Percentiles rank a stretch among this genome's conserved stretches.
Conservation (phyloP, 2,329 filamentous ascomycete species). For the Cladosporium cucumerinum region DNA sequence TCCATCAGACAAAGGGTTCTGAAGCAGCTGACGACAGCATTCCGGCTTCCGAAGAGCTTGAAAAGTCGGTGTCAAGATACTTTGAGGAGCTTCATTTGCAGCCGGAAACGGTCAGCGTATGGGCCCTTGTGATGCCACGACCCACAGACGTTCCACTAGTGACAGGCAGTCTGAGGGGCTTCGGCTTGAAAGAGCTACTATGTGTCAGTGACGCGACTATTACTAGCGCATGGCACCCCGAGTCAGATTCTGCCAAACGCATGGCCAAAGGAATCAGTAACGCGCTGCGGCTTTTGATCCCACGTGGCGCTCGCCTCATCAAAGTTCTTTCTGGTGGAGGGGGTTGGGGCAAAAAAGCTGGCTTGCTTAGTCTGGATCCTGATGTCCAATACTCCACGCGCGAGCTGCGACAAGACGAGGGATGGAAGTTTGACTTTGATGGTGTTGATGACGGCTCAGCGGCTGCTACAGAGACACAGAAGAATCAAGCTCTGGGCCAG, state of each 20-base stretch:
- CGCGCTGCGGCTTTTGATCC: background rate
- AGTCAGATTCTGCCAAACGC: background rate
- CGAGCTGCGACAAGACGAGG: slow-evolving; percentile 54
- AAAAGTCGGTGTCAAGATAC: slow-evolving; percentile 59
- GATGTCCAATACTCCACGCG: slow-evolving; percentile 53
- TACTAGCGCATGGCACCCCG: background rate
- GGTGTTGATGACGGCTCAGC: slow-evolving; percentile 32
- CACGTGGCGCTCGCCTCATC: slow-evolving; percentile 41
- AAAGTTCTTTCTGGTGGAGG: slow-evolving; percentile 71
- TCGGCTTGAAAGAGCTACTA: background rate
- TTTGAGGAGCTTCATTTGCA: slow-evolving; percentile 45
- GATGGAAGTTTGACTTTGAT: slow-evolving; percentile 48
- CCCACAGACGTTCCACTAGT: no score
- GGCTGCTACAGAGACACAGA: slow-evolving; percentile 32
- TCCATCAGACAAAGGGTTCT: background rate
- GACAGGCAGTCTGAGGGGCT: background rate
- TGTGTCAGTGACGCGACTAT: background rate
- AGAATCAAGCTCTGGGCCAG: slow-evolving; percentile 46
- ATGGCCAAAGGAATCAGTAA: background rate
- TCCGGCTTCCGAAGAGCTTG: slow-evolving; percentile 70
- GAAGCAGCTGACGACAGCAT: slow-evolving; percentile 19
- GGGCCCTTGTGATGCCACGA: slow-evolving; percentile 65
- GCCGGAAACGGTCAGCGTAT: slow-evolving; percentile 58
- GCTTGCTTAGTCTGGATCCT: slow-evolving; percentile 74
- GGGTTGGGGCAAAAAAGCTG: slow-evolving; percentile 79